phyloP scores from a whole-genome alignment of 495 filamentous ascomycete genomes.

The Penicillium crystallinum region DNA sequence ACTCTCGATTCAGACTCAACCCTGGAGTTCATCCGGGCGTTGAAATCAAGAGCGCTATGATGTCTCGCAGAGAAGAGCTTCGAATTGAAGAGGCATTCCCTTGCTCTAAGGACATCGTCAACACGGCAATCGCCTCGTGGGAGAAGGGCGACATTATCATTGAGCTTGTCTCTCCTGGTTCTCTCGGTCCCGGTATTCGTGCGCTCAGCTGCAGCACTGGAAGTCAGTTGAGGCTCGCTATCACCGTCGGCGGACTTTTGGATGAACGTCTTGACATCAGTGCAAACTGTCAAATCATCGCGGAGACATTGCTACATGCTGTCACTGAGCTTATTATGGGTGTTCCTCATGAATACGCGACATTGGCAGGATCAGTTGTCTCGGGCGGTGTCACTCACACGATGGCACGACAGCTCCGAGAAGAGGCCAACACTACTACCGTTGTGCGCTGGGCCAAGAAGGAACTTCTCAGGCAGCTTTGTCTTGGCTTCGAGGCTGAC shows the following conservation, averaged over 20 bases:
- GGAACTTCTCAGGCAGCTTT: conserved; percentile 38
- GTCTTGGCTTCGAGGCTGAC: conserved; percentile 39
- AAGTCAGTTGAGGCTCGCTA: conserved; percentile 33
- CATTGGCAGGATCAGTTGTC: conserved; percentile 44
- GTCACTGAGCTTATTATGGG: conserved; percentile 45
- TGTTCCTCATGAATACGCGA: conserved; percentile 48
- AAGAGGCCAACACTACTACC: conserved; percentile 28
- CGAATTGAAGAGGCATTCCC: conserved; percentile 45
- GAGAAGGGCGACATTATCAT: conserved; percentile 38
- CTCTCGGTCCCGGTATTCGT: conserved; percentile 38
- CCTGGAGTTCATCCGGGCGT: conserved; percentile 43
- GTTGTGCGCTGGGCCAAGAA: conserved; percentile 41
- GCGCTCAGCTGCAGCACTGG: conserved; percentile 43
- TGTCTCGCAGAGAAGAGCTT: conserved; percentile 29
- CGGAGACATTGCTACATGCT: conserved; percentile 52
- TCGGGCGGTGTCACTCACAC: conserved; percentile 35
- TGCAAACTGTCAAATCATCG: conserved; percentile 45
- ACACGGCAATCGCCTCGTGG: conserved; percentile 36
- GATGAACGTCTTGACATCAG: conserved; percentile 38
- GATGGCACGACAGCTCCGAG: conserved; percentile 33
- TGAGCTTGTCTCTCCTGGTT: conserved; percentile 41
- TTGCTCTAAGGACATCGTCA: conserved; percentile 34
- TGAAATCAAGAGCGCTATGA: conserved; percentile 42
- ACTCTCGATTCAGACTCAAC: conserved; percentile 32
- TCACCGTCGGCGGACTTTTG: conserved; percentile 37